phyloP scores from a whole-genome alignment of 177 flowering plant genomes.

The Vitis hybrid region DNA sequence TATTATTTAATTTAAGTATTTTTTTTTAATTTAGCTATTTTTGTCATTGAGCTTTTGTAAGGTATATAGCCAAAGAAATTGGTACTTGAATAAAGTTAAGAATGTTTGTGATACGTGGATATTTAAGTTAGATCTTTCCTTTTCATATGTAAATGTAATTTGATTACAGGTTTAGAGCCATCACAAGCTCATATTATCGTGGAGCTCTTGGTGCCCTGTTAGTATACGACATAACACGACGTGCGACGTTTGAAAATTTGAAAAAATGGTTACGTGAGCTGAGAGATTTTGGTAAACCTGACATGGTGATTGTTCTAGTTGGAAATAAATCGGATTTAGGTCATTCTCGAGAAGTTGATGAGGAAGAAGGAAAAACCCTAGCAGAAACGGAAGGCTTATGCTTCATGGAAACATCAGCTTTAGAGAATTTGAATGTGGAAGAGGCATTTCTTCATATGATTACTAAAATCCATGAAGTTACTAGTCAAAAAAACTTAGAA shows the following conservation, averaged over 20 bases:
- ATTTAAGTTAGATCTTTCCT: not conserved
- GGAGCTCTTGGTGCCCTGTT: constrained; percentile 84
- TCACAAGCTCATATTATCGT: constrained; percentile 85
- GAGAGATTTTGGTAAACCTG: constrained; percentile 42
- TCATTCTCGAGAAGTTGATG: constrained; percentile 44
- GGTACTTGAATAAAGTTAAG: not conserved
- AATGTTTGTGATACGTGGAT: not conserved
- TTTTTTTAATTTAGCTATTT: too few species aligned
- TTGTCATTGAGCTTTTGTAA: too few species aligned
- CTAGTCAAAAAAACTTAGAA: constrained; percentile 46
- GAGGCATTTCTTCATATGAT: constrained; percentile 73
- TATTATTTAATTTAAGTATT: too few species aligned
- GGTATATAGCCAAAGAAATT: too few species aligned
- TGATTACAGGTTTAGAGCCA: constrained; percentile 69
- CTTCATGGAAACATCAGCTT: constrained; percentile 83
- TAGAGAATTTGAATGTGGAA: constrained; percentile 72
- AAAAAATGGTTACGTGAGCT: constrained; percentile 72
- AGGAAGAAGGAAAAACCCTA: constrained; percentile 54
- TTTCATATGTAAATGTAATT: not conserved
- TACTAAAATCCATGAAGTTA: constrained; percentile 47
- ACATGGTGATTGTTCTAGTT: constrained; percentile 64
- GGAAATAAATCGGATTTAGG: constrained; percentile 77
- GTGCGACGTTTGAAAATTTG: constrained; percentile 52
- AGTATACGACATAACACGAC: constrained; percentile 77
- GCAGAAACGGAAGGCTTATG: constrained; percentile 63